Evolutionary conservation across 2,329 filamentous ascomycete species (phyloP), one percentile per base, ranked within the genome.

Genomic region (Chalara sp.): DNA sequence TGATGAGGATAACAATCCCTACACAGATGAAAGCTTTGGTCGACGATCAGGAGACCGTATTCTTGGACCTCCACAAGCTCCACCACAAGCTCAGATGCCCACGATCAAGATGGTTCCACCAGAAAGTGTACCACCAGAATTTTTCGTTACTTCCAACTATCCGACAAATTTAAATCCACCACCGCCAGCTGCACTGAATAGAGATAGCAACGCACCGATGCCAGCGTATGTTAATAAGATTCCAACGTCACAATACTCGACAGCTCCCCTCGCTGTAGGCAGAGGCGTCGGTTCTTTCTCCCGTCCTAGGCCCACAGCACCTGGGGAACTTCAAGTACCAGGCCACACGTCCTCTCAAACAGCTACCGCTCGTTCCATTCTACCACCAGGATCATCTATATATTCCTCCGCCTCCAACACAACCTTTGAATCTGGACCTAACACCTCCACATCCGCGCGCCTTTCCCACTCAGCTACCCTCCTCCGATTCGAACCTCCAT

Each of bases 21-120:
- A 53, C 43, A 51, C 55, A 10, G 50, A 53, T 37, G 51, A 53
- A 31, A 46, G 47, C 3, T 56, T 52, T 52, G 43, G 48, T 7
- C 37, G 29, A 31, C 10, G 30, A 43, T 29, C 28, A 43, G 28
- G 13, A 21, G 41, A 43, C 41, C 30, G 41, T 13, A 28, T 28
- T 28, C 11, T 43, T 13, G 41, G n/a, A 29, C 13, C 21, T 21
- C 21, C 21, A 21, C 21, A 21, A n/a, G 8, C 35, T 10, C 35
- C 35, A 37, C 35, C 8, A n/a, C 8, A 8, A 4, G 35, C 35
- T 37, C n/a, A 10, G 8, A n/a, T 10, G 35, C 35, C 35, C 8
- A 37, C 35, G 35, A 37, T n/a, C 47, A 48, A 32, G 30, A 28
- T 32, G 11, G 33, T 50, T 10, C 13, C 28, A 31, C 43, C 43